Evolutionary conservation across 345 rosid genomes (phyloP), one percentile per base, ranked within the genome.

Genomic region (Dipteronia sinensis): DNA sequence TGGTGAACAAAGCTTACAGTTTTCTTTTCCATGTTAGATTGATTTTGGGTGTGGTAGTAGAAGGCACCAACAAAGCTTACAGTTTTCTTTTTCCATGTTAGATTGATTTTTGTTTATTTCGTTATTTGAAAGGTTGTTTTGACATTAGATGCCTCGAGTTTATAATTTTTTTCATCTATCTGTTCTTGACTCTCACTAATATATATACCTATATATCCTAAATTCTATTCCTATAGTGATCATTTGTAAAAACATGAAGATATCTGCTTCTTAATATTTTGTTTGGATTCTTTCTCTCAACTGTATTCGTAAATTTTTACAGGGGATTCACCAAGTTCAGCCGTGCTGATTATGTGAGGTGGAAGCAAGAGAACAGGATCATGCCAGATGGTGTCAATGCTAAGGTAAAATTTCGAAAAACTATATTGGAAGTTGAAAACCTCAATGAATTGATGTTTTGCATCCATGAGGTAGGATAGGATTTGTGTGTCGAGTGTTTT

Each of bases 251-350:
- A 70, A 58, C 53, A 73, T 25, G 4, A 62, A 62, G 40, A 27
- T 3, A 25, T 8, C 6, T 49, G 9, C 20, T 5, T 65, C 58
- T 29, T 25, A 13, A 25, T 47, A 27, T 64, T 29, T 20, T 27
- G 4, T 72, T 34, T 0, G 65, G 74, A 10, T 25, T 53, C 7
- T 23, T 74, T 75, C 51, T 75, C 7, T 16, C 38, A 0, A 20
- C 20, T 53, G 65, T 38, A 64, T 53, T 15, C 1, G 7, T 68
- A 51, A 49, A 15, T 55, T 65, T 16, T 22, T 42, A 71, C 80
- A 88, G 91, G 91, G 88, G 89, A 40, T 88, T 88, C 49, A 88
- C 91, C 82, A 88, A 88, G 85, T 79, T 77, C 83, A 83, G 79
- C 81, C 85, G 89, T 17, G 80, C 85, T 78, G 91, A 88, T 76